Percentiles rank a stretch among this genome's conserved stretches.
phyloP scores from a whole-genome alignment of 345 rosid genomes.

The Gynandropsis gynandra region DNA sequence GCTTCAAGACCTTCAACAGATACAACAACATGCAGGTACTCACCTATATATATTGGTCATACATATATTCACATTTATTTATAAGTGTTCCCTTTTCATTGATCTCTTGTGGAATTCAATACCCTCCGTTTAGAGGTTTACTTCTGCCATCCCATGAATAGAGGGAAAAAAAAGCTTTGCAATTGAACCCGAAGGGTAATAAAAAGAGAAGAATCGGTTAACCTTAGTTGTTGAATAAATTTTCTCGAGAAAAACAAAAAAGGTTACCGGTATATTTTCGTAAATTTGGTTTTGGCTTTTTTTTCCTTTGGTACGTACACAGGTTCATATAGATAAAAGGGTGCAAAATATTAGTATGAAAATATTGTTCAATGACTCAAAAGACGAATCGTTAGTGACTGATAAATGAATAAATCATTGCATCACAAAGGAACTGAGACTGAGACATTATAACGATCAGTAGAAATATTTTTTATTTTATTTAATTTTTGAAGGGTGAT shows the following conservation, averaged over 20 bases:
- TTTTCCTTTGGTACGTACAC: slow-evolving; percentile 16
- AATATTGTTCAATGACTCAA: slow-evolving; percentile 29
- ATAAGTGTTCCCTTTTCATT: slow-evolving; percentile 12
- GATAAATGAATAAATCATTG: slow-evolving; percentile 37
- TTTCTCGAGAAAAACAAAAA: slow-evolving; percentile 22
- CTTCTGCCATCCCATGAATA: too few species aligned
- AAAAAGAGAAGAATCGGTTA: slow-evolving; percentile 3
- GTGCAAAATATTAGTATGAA: neutral
- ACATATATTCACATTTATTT: neutral
- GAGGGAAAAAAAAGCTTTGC: too few species aligned
- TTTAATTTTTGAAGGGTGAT: slow-evolving; percentile 40
- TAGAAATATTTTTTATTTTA: too few species aligned
- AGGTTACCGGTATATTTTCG: neutral
- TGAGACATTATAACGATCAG: too few species aligned
- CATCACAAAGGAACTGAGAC: slow-evolving; percentile 37
- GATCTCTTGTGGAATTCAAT: too few species aligned
- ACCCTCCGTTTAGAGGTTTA: too few species aligned
- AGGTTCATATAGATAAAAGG: neutral
- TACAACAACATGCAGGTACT: slow-evolving; percentile 98
- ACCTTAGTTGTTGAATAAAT: slow-evolving; percentile 8
- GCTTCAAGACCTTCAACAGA: slow-evolving; percentile 92
- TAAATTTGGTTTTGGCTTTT: too few species aligned
- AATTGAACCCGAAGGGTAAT: slow-evolving; percentile 20
- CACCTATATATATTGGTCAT: neutral
- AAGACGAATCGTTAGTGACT: slow-evolving; percentile 25